Conservation (phyloP, 768 basidiomycete species). For the Guyanaporus albipodus region DNA sequence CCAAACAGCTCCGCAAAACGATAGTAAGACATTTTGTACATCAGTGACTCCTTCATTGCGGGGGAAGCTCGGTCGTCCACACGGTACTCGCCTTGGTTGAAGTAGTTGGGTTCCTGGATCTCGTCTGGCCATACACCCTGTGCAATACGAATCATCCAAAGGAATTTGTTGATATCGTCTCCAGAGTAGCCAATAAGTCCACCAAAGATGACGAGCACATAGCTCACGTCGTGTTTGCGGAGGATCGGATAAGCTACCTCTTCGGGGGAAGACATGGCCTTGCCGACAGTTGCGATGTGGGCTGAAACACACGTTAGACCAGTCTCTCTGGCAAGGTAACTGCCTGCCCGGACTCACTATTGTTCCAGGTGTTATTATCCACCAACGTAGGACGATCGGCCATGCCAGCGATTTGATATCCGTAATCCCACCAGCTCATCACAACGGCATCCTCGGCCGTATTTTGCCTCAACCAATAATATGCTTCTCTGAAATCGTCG, state of each 20-base stretch:
- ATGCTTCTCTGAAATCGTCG: conserved; percentile 98
- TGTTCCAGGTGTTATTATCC: conserved; percentile 99
- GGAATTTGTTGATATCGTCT: conserved; percentile 99
- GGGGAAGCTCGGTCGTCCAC: conserved; percentile 81
- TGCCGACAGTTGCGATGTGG: conserved; percentile 98
- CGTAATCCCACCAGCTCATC: conserved; percentile 99
- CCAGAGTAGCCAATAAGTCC: conserved; percentile 96
- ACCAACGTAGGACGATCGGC: conserved; percentile 94
- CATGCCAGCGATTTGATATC: conserved; percentile 99
- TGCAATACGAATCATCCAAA: conserved; percentile 96
- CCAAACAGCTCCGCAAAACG: conserved; percentile 91
- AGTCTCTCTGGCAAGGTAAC: not conserved
- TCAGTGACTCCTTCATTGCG: conserved; percentile 92
- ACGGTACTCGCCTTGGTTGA: conserved; percentile 92
- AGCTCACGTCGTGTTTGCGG: conserved; percentile 95
- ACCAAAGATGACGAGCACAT: conserved; percentile 96
- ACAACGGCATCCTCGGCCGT: conserved; percentile 89
- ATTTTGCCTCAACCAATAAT: conserved; percentile 97
- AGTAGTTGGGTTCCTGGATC: conserved; percentile 92
- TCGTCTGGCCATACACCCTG: conserved; percentile 99
- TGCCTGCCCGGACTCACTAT: conserved; percentile 59
- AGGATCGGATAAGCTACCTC: conserved; percentile 97
- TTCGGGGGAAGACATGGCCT: conserved; percentile 93
- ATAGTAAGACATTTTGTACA: conserved; percentile 99
- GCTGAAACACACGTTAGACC: conserved; percentile 41